Evolutionary conservation across 768 basidiomycete genomes (phyloP).

Genomic region (Punctularia strigosozonata): DNA sequence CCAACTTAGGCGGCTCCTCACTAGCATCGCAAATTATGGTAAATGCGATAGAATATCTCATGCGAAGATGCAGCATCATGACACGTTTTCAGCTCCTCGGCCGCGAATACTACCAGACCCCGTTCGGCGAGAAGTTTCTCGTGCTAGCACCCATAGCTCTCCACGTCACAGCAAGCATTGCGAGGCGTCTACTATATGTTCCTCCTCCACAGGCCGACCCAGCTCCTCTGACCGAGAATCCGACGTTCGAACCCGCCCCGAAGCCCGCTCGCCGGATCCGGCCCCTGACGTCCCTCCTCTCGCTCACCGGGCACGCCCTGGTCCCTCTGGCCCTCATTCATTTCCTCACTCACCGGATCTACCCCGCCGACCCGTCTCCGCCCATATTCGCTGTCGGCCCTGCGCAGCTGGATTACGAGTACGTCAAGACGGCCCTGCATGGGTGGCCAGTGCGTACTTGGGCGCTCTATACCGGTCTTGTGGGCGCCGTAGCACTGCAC

Average conservation of each 20-base stretch:
- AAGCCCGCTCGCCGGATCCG: constrained; percentile 21
- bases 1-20: constrained; percentile 57
- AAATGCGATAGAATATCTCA: no score
- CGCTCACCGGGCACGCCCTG: constrained; percentile 50
- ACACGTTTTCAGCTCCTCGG: constrained; percentile 48
- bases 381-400: constrained; percentile 56
- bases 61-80: no score
- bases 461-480: constrained; percentile 51
- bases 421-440: constrained; percentile 61
- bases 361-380: constrained; percentile 30
- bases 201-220: no score
- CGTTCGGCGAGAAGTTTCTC: constrained; percentile 54
- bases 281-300: constrained; percentile 32
- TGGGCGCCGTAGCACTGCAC: constrained; percentile 46
- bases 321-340: constrained; percentile 54
- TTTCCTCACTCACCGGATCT: constrained; percentile 51
- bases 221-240: no score
- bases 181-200: constrained; percentile 50
- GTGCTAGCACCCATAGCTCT: constrained; percentile 54
- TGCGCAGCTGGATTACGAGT: constrained; percentile 72
- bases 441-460: constrained; percentile 52
- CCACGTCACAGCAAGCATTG: constrained; percentile 47
- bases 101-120: constrained; percentile 77
- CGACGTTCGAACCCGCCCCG: no score
- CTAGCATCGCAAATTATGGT: constrained; percentile 71